Evolutionary conservation across 179 eudicot species (phyloP), one percentile per base, ranked within the genome.

Genomic region (Beta corolliflora): DNA sequence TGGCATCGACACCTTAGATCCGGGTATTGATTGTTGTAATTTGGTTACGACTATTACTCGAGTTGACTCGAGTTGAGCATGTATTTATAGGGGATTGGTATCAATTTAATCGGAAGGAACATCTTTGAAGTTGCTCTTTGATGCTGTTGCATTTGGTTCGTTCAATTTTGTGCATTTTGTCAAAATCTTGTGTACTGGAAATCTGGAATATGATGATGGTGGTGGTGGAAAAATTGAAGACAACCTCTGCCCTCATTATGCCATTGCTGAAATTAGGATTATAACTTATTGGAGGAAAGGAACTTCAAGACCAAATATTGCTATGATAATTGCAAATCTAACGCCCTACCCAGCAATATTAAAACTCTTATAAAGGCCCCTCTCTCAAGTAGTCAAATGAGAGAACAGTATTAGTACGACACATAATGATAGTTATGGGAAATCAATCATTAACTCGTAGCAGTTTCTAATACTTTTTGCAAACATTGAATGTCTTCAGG

Each of bases 21-120:
- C 41, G 72, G 25, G 75, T 48, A 70, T 72, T 23, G n/a, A 72
- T 72, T 13, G 75, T 23, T 72, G 60, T 72, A 23, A 53, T 19
- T 52, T 52, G 10, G 9, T 52, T 23, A 72, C 45, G 75, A 71
- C 1, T 36, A 9, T 52, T 10, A 11, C 5, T 1, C 16, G 23
- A 69, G 23, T 69, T 69, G 21, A 69, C 5, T 72, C 14, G 65
- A 53, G 60, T 14, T 72, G 41, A 71, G 75, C 58, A 5, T 50
- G 12, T 71, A 13, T 19, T 71, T 46, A 71, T 46, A 11, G 54
- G 31, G 54, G 54, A 70, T 46, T 70, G 15, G 25, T 46, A 70
- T 2, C 54, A 46, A 70, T 70, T 52, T 29, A 45, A 70, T 19
- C 19, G 5, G 45, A 15, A 9, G 31, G 9, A 45, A 45, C 9